phyloP scores from a whole-genome alignment of 306 rosid genomes.

The Carpinus viminea region DNA sequence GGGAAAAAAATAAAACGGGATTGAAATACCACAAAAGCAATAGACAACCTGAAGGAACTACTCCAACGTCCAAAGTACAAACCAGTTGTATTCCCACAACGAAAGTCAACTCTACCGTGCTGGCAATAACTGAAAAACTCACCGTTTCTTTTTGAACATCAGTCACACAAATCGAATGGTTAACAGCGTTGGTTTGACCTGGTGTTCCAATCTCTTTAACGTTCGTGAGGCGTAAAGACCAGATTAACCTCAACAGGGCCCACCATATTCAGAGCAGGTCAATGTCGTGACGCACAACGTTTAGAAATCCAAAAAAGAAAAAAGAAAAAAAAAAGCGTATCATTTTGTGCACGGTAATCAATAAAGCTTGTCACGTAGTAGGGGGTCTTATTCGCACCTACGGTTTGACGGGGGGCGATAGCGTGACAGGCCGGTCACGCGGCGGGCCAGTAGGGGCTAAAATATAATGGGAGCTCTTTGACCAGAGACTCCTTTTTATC shows the following conservation, averaged over 20 bases:
- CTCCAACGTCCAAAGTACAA: not conserved
- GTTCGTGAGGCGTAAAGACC: not conserved
- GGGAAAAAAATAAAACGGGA: too few species aligned
- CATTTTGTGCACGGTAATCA: not conserved
- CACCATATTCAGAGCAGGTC: constrained; percentile 27
- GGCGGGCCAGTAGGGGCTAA: constrained; percentile 34
- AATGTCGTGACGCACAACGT: constrained; percentile 15
- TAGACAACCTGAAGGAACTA: not conserved
- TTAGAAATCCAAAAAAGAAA: not conserved
- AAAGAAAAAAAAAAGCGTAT: not conserved
- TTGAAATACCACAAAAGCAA: not conserved
- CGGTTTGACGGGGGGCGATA: constrained; percentile 48
- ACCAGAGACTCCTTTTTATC: constrained; percentile 36
- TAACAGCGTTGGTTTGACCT: constrained; percentile 37
- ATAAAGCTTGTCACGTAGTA: constrained; percentile 32
- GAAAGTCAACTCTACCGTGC: constrained; percentile 45
- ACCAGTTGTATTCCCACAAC: not conserved
- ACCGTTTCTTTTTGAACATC: not conserved
- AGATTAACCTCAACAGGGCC: not conserved
- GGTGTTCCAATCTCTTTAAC: constrained; percentile 21
- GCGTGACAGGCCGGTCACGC: constrained; percentile 59
- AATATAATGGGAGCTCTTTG: constrained; percentile 42
- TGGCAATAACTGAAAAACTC: constrained; percentile 23
- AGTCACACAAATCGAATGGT: constrained; percentile 38
- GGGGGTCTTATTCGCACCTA: constrained; percentile 41